Percentiles rank a stretch among this genome's conserved stretches.
Evolutionary conservation across 2,329 filamentous ascomycete genomes (phyloP).

Genomic region (Fusarium nisikadoi): DNA sequence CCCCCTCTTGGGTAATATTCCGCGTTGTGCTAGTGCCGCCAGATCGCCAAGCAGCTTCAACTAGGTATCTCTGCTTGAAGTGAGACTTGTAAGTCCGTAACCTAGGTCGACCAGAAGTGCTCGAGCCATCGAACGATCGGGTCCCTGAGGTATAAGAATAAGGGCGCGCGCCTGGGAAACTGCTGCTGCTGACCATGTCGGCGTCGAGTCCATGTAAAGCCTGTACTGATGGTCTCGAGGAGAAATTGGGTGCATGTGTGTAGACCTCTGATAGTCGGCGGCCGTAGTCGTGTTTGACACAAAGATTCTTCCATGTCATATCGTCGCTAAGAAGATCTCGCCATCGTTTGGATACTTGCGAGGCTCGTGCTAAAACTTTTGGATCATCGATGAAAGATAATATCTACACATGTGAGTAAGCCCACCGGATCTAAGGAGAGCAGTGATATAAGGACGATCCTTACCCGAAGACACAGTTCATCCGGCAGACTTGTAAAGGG

Average conservation of each 20-base stretch:
- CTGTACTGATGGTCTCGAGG: slow-evolving; percentile 46
- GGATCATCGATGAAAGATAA: slow-evolving; percentile 97
- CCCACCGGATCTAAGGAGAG: background rate
- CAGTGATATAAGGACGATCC: slow-evolving; percentile 45
- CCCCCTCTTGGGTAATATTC: slow-evolving; percentile 95
- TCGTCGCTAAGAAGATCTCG: slow-evolving; percentile 93
- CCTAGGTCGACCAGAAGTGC: slow-evolving; percentile 57
- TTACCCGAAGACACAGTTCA: slow-evolving; percentile 88
- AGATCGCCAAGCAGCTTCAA: slow-evolving; percentile 95
- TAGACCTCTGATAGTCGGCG: slow-evolving; percentile 65
- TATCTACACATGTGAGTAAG: slow-evolving; percentile 66
- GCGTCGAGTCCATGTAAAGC: slow-evolving; percentile 49
- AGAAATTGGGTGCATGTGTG: slow-evolving; percentile 46
- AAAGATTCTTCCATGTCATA: slow-evolving; percentile 97
- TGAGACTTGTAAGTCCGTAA: slow-evolving; percentile 91
- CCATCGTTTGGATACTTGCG: slow-evolving; percentile 96
- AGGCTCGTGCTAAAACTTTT: slow-evolving; percentile 89
- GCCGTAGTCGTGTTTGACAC: slow-evolving; percentile 92
- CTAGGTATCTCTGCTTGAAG: slow-evolving; percentile 97
- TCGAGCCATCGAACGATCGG: slow-evolving; percentile 66
- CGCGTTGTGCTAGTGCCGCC: slow-evolving; percentile 85
- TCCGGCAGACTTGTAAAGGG: slow-evolving; percentile 93
- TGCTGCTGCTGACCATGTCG: slow-evolving; percentile 52
- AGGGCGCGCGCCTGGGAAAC: slow-evolving; percentile 58
- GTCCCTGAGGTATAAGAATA: slow-evolving; percentile 52